Base-by-base conservation (phyloP, 441 rosid species). In the Dalechampia spathulata region DNA sequence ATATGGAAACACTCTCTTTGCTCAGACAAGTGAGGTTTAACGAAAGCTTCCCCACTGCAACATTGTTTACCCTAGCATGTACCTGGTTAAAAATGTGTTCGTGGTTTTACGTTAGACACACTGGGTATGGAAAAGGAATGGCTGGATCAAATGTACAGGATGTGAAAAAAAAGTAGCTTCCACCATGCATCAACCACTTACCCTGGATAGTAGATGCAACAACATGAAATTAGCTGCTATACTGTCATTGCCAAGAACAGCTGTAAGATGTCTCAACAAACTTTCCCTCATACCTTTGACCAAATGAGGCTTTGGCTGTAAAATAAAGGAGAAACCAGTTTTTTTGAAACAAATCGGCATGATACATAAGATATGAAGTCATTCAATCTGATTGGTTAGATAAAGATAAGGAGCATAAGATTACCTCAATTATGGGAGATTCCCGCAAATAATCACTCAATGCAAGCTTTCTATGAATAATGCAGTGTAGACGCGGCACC, bases 11-110 rank as follows among this genome's bases (percentile, higher is more conserved):
- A 48, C 74, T 83, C 58, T 92, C 94, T 69, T 74, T 86, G 76
- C 54, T 84, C 52, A 86, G 76, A 68, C 83, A 66, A 20, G 73
- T 82, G 40, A 88, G 86, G 62, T 88, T 92, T 36, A 86, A 69
- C 12, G 98, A 84, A 65, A 92, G 86, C 78, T 92, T 88, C 72
- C 98, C 96, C 5, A 92, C 86, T n/a, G 93, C 95, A 68, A 79
- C 73, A 52, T 72, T 66, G 55, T 84, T 91, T 11, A 69, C 79
- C 66, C 95, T 80, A 56, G 89, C 74, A 72, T 84, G 86, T 54
- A 92, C 91, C 98, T 91, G 70, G 46, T 52, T 58, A 50, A 14
- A 8, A 50, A 58, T 34, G 62, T 44, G 43, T 38, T 9, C 15
- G 20, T 38, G 21, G 5, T 22, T 40, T 38, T 25, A 41, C 13